Percentiles rank a stretch among this genome's conserved stretches.
These are phyloP conservation scores for Musa itinerans DNA, from an alignment of 176 grass and related monocot species.

Conservation along the genomic window DNA sequence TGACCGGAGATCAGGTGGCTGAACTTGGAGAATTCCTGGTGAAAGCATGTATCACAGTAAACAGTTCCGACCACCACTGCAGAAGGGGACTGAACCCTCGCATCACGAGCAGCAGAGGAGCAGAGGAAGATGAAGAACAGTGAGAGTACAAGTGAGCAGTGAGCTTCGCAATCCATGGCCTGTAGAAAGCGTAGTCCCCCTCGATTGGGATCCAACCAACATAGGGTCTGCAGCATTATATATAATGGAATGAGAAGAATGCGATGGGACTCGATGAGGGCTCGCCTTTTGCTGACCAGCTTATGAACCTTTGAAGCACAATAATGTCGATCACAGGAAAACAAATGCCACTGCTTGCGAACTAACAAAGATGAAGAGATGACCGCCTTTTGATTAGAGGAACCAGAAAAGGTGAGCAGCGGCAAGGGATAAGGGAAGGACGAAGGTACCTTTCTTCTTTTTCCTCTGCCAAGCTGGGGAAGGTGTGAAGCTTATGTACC, in stretches of 20 bases:
- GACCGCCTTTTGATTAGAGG: no score
- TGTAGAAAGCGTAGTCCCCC: neutral
- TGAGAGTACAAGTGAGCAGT: neutral
- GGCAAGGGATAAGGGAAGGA: no score
- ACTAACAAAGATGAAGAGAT: no score
- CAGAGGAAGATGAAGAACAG: neutral
- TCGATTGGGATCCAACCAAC: neutral
- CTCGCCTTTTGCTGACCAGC: neutral
- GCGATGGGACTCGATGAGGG: neutral
- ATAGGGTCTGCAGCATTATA: neutral
- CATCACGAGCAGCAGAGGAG: neutral
- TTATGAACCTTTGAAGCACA: neutral
- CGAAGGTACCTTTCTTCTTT: neutral
- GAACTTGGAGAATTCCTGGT: constrained; percentile 7
- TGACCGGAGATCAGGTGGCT: constrained; percentile 30
- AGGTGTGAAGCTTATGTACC: neutral
- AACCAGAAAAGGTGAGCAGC: no score
- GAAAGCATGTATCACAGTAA: constrained; percentile 33
- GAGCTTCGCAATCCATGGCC: neutral
- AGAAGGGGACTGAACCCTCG: neutral
- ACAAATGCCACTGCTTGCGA: no score
- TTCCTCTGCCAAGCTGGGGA: neutral
- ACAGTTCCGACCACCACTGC: constrained; percentile 25
- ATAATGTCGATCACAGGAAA: neutral
- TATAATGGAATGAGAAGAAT: neutral